These are phyloP conservation scores for Magnaporthiopsis incrustans DNA, from an alignment of 2,329 filamentous ascomycete genomes.

Conservation along the genomic window DNA sequence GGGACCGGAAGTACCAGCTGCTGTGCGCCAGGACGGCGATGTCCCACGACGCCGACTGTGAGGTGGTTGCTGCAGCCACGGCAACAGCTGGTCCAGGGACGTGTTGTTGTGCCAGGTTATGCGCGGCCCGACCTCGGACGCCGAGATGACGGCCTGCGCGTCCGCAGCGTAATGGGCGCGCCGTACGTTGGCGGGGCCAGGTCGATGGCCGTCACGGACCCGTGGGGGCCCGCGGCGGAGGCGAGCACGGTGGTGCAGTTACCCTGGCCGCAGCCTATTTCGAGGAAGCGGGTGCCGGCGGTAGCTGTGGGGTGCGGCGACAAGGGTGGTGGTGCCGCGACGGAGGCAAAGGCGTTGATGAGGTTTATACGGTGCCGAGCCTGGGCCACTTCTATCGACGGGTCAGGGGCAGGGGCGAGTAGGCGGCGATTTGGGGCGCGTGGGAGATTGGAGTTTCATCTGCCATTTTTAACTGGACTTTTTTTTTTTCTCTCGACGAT, in stretches of 20 bases:
- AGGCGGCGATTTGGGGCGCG: neutral
- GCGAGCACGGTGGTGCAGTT: conserved; percentile 48
- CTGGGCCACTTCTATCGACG: neutral
- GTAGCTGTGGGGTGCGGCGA: conserved; percentile 14
- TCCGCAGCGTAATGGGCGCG: conserved; percentile 40
- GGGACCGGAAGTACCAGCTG: conserved; percentile 44
- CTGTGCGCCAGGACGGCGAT: conserved; percentile 40
- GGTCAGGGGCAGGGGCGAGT: neutral
- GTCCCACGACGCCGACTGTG: conserved; percentile 26
- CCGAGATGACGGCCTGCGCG: conserved; percentile 36
- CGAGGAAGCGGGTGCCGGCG: conserved; percentile 37
- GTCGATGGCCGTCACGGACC: conserved; percentile 39
- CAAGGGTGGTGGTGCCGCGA: neutral
- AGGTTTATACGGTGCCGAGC: conserved; percentile 27
- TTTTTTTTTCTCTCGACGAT: neutral
- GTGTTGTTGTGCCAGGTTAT: conserved; percentile 35
- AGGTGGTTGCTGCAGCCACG: conserved; percentile 7
- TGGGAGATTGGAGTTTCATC: neutral
- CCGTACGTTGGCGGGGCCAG: conserved; percentile 42
- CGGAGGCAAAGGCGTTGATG: conserved; percentile 23
- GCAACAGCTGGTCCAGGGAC: conserved; percentile 26
- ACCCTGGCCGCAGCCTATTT: conserved; percentile 53
- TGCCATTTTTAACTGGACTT: neutral
- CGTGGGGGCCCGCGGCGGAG: conserved; percentile 32
- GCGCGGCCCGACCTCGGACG: conserved; percentile 28